phyloP scores from a whole-genome alignment of 441 rosid genomes.

The Gossypium trilobum region DNA sequence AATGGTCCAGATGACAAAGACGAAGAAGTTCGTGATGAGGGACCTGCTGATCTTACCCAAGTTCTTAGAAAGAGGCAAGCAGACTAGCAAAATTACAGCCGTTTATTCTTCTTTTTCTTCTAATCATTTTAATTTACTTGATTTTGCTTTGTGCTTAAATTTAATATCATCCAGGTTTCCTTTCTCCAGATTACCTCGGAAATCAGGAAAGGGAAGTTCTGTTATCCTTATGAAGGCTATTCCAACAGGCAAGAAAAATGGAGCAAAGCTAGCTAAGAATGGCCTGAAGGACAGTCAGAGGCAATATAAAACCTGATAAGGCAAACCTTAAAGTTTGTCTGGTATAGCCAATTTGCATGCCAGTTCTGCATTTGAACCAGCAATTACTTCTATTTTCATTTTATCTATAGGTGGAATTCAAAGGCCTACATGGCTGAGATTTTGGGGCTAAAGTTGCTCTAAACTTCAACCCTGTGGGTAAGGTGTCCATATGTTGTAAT shows the following conservation, averaged over 20 bases:
- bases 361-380: constrained; percentile 5
- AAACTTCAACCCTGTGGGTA: neutral
- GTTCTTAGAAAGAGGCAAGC: constrained; percentile 39
- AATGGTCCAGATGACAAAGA: constrained; percentile 15
- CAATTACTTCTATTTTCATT: constrained; percentile 6
- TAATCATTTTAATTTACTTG: neutral
- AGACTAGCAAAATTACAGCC: neutral
- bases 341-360: neutral
- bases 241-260: constrained; percentile 34
- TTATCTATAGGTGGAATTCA: constrained; percentile 1
- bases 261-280: constrained; percentile 13
- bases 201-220: constrained; percentile 34
- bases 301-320: constrained; percentile 7
- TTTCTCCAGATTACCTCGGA: constrained; percentile 36
- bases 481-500: constrained; percentile 8
- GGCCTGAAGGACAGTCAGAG: constrained; percentile 13
- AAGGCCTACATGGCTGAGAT: neutral
- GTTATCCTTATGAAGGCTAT: constrained; percentile 32
- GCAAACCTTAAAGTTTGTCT: neutral
- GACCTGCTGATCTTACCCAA: constrained; percentile 21
- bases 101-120: neutral
- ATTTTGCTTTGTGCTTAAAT: neutral
- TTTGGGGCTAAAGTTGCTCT: neutral
- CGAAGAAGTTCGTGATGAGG: constrained; percentile 21
- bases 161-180: constrained; percentile 19